Evolutionary conservation across 2,329 filamentous ascomycete species (phyloP).

Genomic region (Penicillium sclerotiorum): DNA sequence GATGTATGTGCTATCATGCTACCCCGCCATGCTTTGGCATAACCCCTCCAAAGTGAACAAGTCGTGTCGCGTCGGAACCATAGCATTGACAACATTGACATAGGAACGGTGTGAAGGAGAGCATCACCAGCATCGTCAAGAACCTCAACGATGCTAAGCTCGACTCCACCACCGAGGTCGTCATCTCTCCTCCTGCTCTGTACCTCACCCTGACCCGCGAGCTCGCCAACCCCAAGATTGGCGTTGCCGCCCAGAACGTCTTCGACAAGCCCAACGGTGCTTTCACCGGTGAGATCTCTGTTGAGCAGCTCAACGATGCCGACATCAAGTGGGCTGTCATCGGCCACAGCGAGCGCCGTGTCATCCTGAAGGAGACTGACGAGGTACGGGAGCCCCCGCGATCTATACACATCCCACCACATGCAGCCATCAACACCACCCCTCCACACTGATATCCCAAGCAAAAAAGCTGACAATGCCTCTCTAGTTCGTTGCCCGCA

Average conservation of each 20-base stretch:
- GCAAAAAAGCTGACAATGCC: conserved; percentile 7
- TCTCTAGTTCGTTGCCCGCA: conserved; percentile 72
- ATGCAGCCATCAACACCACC: background rate
- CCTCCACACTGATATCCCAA: background rate
- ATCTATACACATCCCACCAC: conserved; percentile 1
- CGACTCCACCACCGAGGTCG: conserved; percentile 70
- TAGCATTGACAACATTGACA: conserved; percentile 17
- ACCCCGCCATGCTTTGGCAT: conserved; percentile 28
- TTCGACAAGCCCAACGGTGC: conserved; percentile 96
- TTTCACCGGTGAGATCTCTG: conserved; percentile 95
- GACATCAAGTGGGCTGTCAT: conserved; percentile 88
- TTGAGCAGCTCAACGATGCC: conserved; percentile 85
- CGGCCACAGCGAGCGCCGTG: conserved; percentile 93
- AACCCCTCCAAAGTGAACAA: conserved; percentile 31
- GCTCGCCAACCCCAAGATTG: conserved; percentile 72
- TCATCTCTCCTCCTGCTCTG: conserved; percentile 85
- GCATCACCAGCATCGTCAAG: conserved; percentile 86
- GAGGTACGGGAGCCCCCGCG: conserved; percentile 45
- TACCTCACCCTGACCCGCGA: conserved; percentile 89
- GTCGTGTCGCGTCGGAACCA: conserved; percentile 4
- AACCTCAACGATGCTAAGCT: conserved; percentile 85
- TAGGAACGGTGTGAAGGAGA: conserved; percentile 91
- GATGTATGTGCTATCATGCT: conserved; percentile 66
- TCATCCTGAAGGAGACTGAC: conserved; percentile 84
- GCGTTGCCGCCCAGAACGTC: conserved; percentile 94